These are phyloP conservation scores for Phytopythium litorale DNA, from an alignment of 352 stramenopile species.

Conservation along the genomic window DNA sequence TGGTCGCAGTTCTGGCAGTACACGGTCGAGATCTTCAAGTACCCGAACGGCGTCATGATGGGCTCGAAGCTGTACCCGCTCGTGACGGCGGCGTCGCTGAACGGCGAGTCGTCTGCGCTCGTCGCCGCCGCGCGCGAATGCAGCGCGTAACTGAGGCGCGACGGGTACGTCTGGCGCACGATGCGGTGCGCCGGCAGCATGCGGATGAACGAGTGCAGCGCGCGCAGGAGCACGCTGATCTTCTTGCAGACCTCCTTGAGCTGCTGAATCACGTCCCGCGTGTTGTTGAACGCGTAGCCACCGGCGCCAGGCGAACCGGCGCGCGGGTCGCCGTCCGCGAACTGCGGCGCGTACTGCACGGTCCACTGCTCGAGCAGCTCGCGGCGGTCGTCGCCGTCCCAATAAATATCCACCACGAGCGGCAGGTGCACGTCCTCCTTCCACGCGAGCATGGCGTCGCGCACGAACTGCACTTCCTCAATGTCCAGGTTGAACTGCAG, in stretches of 20 bases:
- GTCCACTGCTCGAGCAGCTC: slow-evolving; percentile 78
- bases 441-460: slow-evolving; percentile 62
- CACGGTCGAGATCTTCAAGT: slow-evolving; percentile 55
- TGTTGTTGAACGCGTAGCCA: slow-evolving; percentile 19
- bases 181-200: slow-evolving; percentile 69
- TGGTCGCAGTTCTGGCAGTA: slow-evolving; percentile 65
- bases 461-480: slow-evolving; percentile 64
- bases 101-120: slow-evolving; percentile 2
- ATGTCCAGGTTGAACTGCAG: slow-evolving; percentile 81
- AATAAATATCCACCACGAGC: slow-evolving; percentile 67
- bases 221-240: slow-evolving; percentile 66
- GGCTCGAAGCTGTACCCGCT: slow-evolving; percentile 74
- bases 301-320: slow-evolving; percentile 3
- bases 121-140: slow-evolving; percentile 20
- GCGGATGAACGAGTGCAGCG: slow-evolving; percentile 75
- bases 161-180: slow-evolving; percentile 61
- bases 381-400: slow-evolving; percentile 39
- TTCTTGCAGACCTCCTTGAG: slow-evolving; percentile 80
- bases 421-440: slow-evolving; percentile 70
- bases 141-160: slow-evolving; percentile 59
- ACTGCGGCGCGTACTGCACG: slow-evolving; percentile 44
- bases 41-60: slow-evolving; percentile 74
- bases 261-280: slow-evolving; percentile 71
- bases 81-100: slow-evolving; percentile 20
- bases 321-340: slow-evolving; percentile 20